Evolutionary conservation across 2,329 filamentous ascomycete species (phyloP), one percentile per base, ranked within the genome.

Genomic region (Zymoseptoria crescenta): DNA sequence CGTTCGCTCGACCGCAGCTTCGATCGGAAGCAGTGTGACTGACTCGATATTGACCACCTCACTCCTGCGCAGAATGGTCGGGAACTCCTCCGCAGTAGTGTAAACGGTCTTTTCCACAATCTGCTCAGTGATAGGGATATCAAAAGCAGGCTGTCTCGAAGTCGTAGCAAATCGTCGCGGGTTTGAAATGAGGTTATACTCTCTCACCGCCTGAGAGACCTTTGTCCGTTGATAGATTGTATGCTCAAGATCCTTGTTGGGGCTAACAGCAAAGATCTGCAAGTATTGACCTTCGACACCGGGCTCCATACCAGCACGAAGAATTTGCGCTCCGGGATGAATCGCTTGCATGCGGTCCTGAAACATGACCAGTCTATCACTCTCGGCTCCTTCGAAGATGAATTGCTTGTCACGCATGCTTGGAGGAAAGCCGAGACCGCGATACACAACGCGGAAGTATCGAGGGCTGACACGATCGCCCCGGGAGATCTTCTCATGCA

Each of bases 251-350:
- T 96, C 88, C 50, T 91, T 89, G 73, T 96, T 87, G 2, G 90
- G 85, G 56, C 84, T 91, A 56, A 97, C 83, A 7, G 88, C 81
- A 45, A 85, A 93, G 58, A 97, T 85, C 57, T 94, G 86, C 56
- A 97, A 72, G 74, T 89, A 96, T 68, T 97, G 93, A 10, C 93
- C 93, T 74, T 97, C 93, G 1, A 93, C 83, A 67, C 94, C 89
- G 9, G 67, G 62, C 60, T 92, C 88, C 9, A 86, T 80, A 55
- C 85, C 85, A 29, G 81, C 81, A 3, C 85, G 86, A 49, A 95
- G 79, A 60, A 96, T 87, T 68, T 94, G 88, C 2, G 93, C 92
- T 1, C 87, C 80, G 3, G 92, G 93, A 70, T 96, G 91, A 68
- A 95, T 87, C 72, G 92, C 88, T 70, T 95, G 92, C 83, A 97